These are phyloP conservation scores for Leccinum imitatum DNA, from an alignment of 768 basidiomycete genomes.

Conservation along the genomic window DNA sequence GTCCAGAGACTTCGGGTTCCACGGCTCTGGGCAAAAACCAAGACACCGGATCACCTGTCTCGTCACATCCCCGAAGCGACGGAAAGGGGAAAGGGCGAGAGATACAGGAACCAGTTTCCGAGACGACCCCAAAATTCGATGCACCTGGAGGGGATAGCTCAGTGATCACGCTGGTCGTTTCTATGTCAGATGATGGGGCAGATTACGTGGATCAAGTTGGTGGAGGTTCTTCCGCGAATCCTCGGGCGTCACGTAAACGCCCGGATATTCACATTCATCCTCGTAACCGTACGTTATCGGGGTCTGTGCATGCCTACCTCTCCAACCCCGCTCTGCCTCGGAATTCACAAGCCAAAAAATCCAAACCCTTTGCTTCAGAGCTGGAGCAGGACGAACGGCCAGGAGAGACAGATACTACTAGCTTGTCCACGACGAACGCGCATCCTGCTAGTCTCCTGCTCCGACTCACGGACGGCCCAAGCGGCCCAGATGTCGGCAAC, in stretches of 20 bases:
- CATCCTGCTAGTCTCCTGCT: slow-evolving; percentile 3
- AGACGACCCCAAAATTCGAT: slow-evolving; percentile 1
- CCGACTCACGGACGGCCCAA: slow-evolving; percentile 4
- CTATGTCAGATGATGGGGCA: not conserved
- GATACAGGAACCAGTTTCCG: not conserved
- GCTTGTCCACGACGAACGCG: not conserved
- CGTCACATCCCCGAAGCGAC: not conserved
- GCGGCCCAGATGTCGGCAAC: not conserved
- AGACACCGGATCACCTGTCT: not conserved
- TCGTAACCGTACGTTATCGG: slow-evolving; percentile 43
- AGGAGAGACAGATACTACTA: not conserved
- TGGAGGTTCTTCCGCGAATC: slow-evolving; percentile 18
- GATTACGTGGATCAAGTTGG: slow-evolving; percentile 11
- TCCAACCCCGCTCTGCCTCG: slow-evolving; percentile 9
- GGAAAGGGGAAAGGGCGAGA: slow-evolving; percentile 11
- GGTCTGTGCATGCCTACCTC: slow-evolving; percentile 52
- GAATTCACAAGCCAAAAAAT: not conserved
- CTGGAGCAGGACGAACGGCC: not conserved
- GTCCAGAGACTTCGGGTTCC: slow-evolving; percentile 1
- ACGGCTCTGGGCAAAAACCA: not conserved
- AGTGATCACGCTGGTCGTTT: not conserved
- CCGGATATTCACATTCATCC: slow-evolving; percentile 18
- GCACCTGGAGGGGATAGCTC: slow-evolving; percentile 2
- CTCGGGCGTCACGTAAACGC: slow-evolving; percentile 22
- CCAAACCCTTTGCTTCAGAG: not conserved